A percentile compares a stretch with the other conserved stretches of the same genome.
These are phyloP conservation scores for Plasmodium adleri DNA, from an alignment of 169 alveolate genomes.

Conservation along the genomic window DNA sequence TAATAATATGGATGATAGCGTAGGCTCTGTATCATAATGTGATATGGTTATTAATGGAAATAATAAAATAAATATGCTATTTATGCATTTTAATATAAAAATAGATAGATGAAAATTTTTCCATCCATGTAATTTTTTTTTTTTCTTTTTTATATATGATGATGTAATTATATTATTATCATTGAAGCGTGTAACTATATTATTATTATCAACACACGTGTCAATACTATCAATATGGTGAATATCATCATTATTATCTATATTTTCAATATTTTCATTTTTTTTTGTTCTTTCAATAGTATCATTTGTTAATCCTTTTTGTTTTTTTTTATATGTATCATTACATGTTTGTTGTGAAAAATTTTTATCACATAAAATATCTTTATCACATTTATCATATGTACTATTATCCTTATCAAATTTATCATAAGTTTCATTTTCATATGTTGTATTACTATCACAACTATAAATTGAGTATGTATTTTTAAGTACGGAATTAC, in stretches of 20 bases:
- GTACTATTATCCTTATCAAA: too few relatives aligned
- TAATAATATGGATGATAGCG: conserved; percentile 86
- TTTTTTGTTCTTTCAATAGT: background rate
- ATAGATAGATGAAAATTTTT: conserved; percentile 80
- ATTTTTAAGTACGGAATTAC: too few relatives aligned
- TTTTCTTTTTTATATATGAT: background rate
- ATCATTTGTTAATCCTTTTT: background rate
- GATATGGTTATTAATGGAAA: conserved; percentile 89
- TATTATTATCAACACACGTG: too few relatives aligned
- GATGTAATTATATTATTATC: too few relatives aligned
- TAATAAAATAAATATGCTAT: conserved; percentile 84
- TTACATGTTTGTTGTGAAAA: too few relatives aligned
- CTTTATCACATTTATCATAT: too few relatives aligned
- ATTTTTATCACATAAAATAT: too few relatives aligned
- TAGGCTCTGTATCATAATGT: conserved; percentile 87
- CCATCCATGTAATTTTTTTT: conserved; percentile 32
- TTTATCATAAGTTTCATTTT: too few relatives aligned
- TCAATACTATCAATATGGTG: background rate
- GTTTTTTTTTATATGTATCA: background rate
- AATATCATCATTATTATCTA: background rate
- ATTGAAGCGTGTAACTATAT: too few relatives aligned
- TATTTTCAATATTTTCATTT: background rate
- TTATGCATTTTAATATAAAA: conserved; percentile 82
- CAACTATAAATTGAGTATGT: too few relatives aligned
- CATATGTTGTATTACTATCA: too few relatives aligned